Evolutionary conservation across 2,329 filamentous ascomycete species (phyloP).

Genomic region (Arthrocladium fulminans): DNA sequence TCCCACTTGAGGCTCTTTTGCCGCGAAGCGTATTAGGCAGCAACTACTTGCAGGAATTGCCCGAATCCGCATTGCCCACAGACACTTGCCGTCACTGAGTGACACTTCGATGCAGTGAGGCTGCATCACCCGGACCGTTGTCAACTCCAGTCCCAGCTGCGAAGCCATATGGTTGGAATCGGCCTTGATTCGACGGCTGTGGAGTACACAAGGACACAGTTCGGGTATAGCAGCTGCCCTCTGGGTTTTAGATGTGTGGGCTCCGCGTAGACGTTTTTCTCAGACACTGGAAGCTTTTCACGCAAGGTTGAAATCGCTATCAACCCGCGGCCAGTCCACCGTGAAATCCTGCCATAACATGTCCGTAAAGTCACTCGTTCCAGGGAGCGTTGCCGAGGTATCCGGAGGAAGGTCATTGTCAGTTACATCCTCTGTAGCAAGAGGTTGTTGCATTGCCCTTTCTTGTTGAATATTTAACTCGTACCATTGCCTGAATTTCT

Average conservation of each 20-base stretch:
- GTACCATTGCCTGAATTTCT: slow-evolving; percentile 15
- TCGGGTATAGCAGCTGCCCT: background rate
- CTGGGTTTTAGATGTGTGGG: background rate
- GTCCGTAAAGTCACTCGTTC: slow-evolving; percentile 10
- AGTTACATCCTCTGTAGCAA: background rate
- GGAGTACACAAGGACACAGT: too few species aligned
- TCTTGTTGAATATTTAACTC: slow-evolving; percentile 15
- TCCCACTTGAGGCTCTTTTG: too few species aligned
- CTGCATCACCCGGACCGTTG: background rate
- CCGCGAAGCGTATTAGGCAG: too few species aligned
- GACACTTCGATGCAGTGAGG: too few species aligned
- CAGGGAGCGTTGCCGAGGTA: slow-evolving; percentile 7
- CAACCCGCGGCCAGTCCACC: slow-evolving; percentile 9
- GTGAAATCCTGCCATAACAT: slow-evolving; percentile 13
- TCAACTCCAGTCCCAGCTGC: background rate
- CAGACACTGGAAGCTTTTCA: slow-evolving; percentile 10
- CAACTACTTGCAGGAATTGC: too few species aligned
- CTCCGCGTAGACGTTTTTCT: background rate
- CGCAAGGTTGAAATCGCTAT: slow-evolving; percentile 1
- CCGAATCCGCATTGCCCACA: too few species aligned
- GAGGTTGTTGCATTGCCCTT: background rate
- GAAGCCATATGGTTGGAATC: too few species aligned
- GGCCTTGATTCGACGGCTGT: too few species aligned
- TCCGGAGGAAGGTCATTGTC: slow-evolving; percentile 2
- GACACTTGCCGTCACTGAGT: too few species aligned